Conservation (phyloP, 805 yeast species). For the Saccharomycopsis fibuligera region DNA sequence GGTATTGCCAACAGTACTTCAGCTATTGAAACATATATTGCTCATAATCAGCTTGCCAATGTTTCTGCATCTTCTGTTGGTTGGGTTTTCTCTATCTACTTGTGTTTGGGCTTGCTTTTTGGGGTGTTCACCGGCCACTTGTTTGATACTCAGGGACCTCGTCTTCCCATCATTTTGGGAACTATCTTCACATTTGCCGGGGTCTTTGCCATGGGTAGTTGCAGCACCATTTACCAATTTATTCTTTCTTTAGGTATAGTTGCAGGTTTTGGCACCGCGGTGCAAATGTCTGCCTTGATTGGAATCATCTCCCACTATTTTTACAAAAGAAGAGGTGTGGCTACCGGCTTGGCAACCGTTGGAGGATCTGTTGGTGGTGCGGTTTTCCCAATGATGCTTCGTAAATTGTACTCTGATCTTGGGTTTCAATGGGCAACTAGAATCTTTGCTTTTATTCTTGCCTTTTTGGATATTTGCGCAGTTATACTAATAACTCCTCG, state of each 20-base stretch:
- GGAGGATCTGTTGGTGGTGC: conserved; percentile 50
- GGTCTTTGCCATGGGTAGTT: conserved; percentile 38
- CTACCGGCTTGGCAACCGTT: conserved; percentile 39
- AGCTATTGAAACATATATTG: conserved; percentile 58
- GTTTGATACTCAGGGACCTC: conserved; percentile 43
- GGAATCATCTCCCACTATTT: conserved; percentile 43
- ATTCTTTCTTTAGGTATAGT: conserved; percentile 45
- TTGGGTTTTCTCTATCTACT: conserved; percentile 53
- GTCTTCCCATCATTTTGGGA: conserved; percentile 34
- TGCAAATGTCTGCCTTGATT: conserved; percentile 39
- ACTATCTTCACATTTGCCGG: conserved; percentile 34
- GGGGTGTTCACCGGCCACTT: conserved; percentile 39
- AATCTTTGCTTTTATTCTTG: conserved; percentile 36
- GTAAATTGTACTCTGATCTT: conserved; percentile 33
- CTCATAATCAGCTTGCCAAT: conserved; percentile 42
- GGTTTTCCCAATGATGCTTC: conserved; percentile 42
- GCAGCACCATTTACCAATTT: conserved; percentile 42
- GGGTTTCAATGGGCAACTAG: conserved; percentile 53
- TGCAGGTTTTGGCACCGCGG: conserved; percentile 37
- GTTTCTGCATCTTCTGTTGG: conserved; percentile 46
- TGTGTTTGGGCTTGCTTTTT: conserved; percentile 26
- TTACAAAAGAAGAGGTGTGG: conserved; percentile 36
- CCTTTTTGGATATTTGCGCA: conserved; percentile 21
- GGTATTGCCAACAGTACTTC: conserved; percentile 66
- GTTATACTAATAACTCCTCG: conserved; percentile 30